Evolutionary conservation across 192 early-diverging fungal species (phyloP).

Genomic region (Podila horticola): DNA sequence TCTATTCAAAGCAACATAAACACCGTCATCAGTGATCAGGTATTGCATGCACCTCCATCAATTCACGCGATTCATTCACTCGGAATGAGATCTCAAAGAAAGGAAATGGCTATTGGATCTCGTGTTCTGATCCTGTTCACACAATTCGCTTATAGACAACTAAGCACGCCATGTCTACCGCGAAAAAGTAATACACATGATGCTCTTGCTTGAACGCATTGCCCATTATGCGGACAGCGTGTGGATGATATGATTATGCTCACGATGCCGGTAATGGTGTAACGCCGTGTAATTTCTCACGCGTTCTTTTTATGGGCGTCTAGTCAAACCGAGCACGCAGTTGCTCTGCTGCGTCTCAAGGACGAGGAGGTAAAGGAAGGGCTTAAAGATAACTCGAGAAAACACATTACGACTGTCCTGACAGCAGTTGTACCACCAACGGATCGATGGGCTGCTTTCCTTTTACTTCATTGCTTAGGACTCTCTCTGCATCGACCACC

Average conservation of each 20-base stretch:
- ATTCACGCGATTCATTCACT: constrained; percentile 3
- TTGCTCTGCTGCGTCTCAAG: too few relatives aligned
- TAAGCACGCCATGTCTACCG: not conserved
- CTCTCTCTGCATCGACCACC: too few relatives aligned
- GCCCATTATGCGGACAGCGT: not conserved
- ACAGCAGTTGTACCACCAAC: too few relatives aligned
- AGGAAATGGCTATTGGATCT: not conserved
- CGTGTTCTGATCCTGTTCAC: constrained; percentile 1
- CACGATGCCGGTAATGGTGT: not conserved
- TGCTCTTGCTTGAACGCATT: not conserved
- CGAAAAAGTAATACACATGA: constrained; percentile 4
- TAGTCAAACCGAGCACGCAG: too few relatives aligned
- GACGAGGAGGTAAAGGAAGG: too few relatives aligned
- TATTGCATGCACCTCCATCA: not conserved
- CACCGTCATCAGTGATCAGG: constrained; percentile 1
- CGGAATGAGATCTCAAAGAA: not conserved
- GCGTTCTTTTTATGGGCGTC: too few relatives aligned
- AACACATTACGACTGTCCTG: too few relatives aligned
- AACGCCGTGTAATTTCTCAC: too few relatives aligned
- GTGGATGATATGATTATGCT: not conserved
- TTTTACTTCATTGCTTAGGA: too few relatives aligned
- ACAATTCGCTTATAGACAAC: constrained; percentile 5
- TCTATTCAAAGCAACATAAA: constrained; percentile 3
- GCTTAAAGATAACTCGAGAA: too few relatives aligned
- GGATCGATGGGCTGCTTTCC: too few relatives aligned